These are phyloP conservation scores for Tylopilus cervinicoccineus DNA, from an alignment of 768 basidiomycete genomes.

Conservation along the genomic window DNA sequence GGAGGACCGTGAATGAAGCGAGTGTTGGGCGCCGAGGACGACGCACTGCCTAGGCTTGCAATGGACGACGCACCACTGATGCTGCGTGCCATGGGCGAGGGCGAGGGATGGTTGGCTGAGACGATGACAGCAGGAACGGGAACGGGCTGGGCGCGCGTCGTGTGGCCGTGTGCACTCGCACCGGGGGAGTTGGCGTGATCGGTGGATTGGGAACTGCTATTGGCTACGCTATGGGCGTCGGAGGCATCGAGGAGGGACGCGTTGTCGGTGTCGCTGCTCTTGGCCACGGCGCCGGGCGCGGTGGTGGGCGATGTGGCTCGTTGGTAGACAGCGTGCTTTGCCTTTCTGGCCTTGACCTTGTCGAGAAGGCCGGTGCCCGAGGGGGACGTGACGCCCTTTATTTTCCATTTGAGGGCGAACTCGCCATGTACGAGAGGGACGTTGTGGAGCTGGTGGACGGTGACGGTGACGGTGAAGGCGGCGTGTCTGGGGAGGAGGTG, in stretches of 20 bases:
- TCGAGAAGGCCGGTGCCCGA: conserved; percentile 39
- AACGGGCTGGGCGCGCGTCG: background rate
- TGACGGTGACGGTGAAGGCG: conserved; percentile 56
- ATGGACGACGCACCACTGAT: conserved; percentile 22
- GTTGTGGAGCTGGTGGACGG: conserved; percentile 63
- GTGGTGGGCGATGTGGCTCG: background rate
- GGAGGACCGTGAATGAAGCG: conserved; percentile 5
- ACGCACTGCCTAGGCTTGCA: conserved; percentile 17
- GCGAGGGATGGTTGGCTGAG: conserved; percentile 19
- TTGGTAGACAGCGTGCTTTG: conserved; percentile 10
- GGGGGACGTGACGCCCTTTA: conserved; percentile 51
- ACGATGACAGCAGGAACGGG: conserved; percentile 27
- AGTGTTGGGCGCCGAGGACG: conserved; percentile 15
- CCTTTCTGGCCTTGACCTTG: conserved; percentile 33
- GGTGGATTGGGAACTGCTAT: conserved; percentile 25
- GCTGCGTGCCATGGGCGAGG: conserved; percentile 11
- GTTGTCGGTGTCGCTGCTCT: conserved; percentile 24
- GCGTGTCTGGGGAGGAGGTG: conserved; percentile 64
- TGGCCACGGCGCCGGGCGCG: background rate
- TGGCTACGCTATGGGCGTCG: conserved; percentile 26
- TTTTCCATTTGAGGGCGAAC: conserved; percentile 68
- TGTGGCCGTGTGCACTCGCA: background rate
- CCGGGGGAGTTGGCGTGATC: conserved; percentile 7
- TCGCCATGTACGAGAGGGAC: conserved; percentile 71
- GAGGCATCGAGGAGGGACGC: conserved; percentile 25